phyloP scores from a whole-genome alignment of 306 rosid genomes.

The Malus fusca region DNA sequence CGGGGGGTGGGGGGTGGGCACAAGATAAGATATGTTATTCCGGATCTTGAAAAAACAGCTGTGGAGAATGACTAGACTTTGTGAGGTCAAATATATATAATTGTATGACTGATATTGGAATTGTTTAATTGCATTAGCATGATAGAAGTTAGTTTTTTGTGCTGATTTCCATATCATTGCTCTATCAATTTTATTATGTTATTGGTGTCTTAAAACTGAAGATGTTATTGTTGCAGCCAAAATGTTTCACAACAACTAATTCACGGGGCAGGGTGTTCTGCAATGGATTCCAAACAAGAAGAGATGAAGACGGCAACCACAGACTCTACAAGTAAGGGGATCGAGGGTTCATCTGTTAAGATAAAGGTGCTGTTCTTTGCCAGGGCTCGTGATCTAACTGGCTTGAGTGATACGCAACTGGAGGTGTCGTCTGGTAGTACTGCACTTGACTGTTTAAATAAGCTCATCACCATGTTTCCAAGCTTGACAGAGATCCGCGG shows the following conservation, averaged over 20 bases:
- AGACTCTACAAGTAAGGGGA: conserved; percentile 9
- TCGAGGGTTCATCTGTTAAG: conserved; percentile 29
- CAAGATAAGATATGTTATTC: too few species aligned
- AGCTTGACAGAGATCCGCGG: conserved; percentile 59
- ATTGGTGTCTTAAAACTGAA: background rate
- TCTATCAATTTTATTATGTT: background rate
- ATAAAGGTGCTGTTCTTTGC: conserved; percentile 78
- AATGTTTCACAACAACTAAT: background rate
- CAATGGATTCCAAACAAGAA: conserved; percentile 1
- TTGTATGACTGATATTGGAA: background rate
- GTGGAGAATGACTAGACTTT: background rate
- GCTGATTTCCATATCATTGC: background rate
- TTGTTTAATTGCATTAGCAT: background rate
- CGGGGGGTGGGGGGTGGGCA: too few species aligned
- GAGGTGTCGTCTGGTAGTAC: conserved; percentile 75
- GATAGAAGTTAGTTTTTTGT: background rate
- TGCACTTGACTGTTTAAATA: conserved; percentile 56
- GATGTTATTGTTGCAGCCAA: background rate
- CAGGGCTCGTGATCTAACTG: conserved; percentile 75
- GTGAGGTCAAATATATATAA: background rate
- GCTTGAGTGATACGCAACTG: conserved; percentile 51
- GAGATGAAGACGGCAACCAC: conserved; percentile 1
- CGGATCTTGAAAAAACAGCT: background rate
- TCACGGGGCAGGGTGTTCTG: background rate
- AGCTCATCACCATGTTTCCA: conserved; percentile 56